These are phyloP conservation scores for Zangia roseola DNA, from an alignment of 768 basidiomycete genomes.

Conservation along the genomic window DNA sequence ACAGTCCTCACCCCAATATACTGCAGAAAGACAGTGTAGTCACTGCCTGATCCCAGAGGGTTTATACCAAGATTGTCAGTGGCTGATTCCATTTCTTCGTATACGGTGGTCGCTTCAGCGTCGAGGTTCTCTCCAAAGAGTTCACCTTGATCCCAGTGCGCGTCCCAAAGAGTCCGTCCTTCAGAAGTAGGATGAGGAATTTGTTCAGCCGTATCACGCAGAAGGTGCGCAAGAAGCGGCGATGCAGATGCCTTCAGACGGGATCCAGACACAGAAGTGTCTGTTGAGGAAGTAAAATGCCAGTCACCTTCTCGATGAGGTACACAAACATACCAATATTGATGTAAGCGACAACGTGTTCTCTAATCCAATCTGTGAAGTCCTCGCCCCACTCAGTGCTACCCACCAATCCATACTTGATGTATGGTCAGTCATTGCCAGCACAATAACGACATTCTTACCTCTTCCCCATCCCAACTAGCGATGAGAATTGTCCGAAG, in stretches of 20 bases:
- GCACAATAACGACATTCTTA: conserved; percentile 18
- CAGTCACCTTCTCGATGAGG: conserved; percentile 28
- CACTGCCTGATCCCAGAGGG: conserved; percentile 83
- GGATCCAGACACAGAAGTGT: conserved; percentile 55
- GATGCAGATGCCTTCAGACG: conserved; percentile 56
- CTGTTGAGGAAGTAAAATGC: conserved; percentile 38
- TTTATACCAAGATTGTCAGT: conserved; percentile 41
- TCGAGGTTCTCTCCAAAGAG: conserved; percentile 37
- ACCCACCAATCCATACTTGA: conserved; percentile 70
- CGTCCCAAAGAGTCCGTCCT: conserved; percentile 77
- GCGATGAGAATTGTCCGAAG: conserved; percentile 71
- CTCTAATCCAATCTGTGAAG: conserved; percentile 75
- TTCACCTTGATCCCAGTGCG: conserved; percentile 50
- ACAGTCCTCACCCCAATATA: conserved; percentile 54
- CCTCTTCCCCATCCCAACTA: conserved; percentile 81
- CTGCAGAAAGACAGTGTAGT: conserved; percentile 92
- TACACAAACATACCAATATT: conserved; percentile 56
- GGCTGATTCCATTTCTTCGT: conserved; percentile 24
- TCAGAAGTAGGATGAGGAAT: conserved; percentile 70
- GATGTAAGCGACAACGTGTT: conserved; percentile 84
- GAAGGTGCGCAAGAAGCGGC: conserved; percentile 78
- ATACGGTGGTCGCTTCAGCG: conserved; percentile 25
- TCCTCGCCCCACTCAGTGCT: conserved; percentile 96
- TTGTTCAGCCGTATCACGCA: conserved; percentile 64
- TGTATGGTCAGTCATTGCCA: conserved; percentile 1